These are phyloP conservation scores for Xylaria palmicola DNA, from an alignment of 495 filamentous ascomycete species.

Conservation along the genomic window DNA sequence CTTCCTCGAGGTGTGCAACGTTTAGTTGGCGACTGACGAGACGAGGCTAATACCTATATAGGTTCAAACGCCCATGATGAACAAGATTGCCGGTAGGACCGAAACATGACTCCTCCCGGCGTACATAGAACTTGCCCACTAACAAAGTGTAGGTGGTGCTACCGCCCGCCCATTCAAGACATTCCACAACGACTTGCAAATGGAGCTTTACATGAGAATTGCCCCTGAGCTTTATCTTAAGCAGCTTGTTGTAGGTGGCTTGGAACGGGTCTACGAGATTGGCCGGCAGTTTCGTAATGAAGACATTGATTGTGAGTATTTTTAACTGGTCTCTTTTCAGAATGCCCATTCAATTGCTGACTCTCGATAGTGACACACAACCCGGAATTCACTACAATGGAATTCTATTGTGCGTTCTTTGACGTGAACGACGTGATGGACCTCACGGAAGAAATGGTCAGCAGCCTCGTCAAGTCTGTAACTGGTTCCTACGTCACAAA, in stretches of 20 bases:
- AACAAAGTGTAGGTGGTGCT: slow-evolving; percentile 60
- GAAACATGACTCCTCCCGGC: not conserved
- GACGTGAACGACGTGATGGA: slow-evolving; percentile 93
- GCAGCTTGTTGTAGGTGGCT: slow-evolving; percentile 89
- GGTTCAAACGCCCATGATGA: slow-evolving; percentile 98
- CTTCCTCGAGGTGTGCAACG: slow-evolving; percentile 62
- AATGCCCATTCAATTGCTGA: not conserved
- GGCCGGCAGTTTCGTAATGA: slow-evolving; percentile 94
- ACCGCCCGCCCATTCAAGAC: slow-evolving; percentile 95
- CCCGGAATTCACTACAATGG: slow-evolving; percentile 95
- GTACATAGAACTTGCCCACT: not conserved
- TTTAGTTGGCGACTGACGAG: not conserved
- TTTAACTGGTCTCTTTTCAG: not conserved
- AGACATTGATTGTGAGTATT: slow-evolving; percentile 65
- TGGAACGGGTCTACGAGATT: slow-evolving; percentile 90
- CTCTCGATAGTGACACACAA: slow-evolving; percentile 72
- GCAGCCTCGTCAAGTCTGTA: slow-evolving; percentile 84
- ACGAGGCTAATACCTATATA: not conserved
- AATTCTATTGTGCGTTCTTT: slow-evolving; percentile 96
- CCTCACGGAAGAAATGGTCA: slow-evolving; percentile 91
- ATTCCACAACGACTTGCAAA: slow-evolving; percentile 89
- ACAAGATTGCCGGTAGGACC: slow-evolving; percentile 72
- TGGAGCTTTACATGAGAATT: slow-evolving; percentile 90
- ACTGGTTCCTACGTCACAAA: slow-evolving; percentile 82
- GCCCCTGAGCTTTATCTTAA: slow-evolving; percentile 96